Evolutionary conservation across 169 alveolate species (phyloP), one percentile per base, ranked within the genome.

Genomic region (Neospora caninum): DNA sequence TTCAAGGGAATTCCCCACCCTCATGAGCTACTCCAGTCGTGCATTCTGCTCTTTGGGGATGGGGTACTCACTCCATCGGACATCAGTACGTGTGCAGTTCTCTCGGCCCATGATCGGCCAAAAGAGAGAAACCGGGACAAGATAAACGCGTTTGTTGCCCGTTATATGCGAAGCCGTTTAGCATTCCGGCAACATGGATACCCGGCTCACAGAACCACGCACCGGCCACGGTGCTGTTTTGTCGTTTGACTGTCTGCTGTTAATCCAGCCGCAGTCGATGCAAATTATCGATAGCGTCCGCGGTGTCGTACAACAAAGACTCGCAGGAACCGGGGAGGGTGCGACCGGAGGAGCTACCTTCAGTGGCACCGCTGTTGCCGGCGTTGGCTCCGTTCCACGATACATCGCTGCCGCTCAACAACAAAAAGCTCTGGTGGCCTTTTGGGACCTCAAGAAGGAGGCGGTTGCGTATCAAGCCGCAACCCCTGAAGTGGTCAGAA

Each of bases 351-450:
- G 43, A 0, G 45, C 84, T 27, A 38, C 43, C 22, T 64, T 36
- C 43, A 73, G 7, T 20, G 84, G 84, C 43, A 43, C 84, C 22
- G 84, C 84, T 29, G 41, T 73, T 73, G 84, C 84, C 25, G 84
- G 41, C 43, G 43, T 73, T 34, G 84, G 49, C 25, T 25, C 84
- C 10, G 84, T 38, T 25, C 49, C 84, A 38, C 41, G 45, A 20
- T n/a, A 36, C 43, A 38, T 73, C 43, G 84, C 45, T 36, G 84
- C 84, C n/a, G 84, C 84, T n/a, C 84, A 73, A 13, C 84, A 73
- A 38, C 84, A 73, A 18, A 73, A 73, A 38, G 49, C 84, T 27
- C 84, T 73, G 0, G 41, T 73, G 84, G 45, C 45, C 43, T 36
- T 73, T 34, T 73, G 84, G 84, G 84, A 73, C 16, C 10, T 36